Percentiles rank a stretch among this genome's conserved stretches.
Conservation (phyloP, 2,329 filamentous ascomycete species). For the Pyrenophora teres region DNA sequence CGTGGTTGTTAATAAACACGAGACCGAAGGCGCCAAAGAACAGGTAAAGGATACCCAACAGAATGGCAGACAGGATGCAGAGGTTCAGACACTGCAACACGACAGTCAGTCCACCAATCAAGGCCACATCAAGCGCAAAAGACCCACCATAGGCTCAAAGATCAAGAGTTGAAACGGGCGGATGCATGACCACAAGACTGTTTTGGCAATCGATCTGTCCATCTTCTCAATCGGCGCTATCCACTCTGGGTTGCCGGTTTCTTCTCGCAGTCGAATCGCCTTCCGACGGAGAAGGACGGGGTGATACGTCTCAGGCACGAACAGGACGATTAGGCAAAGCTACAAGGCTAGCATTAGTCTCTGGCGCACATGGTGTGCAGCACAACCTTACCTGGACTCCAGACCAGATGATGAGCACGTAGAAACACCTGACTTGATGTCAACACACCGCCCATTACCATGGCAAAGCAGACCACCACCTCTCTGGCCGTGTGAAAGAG, state of each 20-base stretch:
- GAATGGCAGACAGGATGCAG: conserved; percentile 79
- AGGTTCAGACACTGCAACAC: conserved; percentile 66
- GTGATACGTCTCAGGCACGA: conserved; percentile 88
- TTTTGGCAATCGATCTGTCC: conserved; percentile 66
- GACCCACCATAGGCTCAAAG: conserved; percentile 74
- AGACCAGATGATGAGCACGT: conserved; percentile 81
- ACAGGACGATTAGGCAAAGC: conserved; percentile 66
- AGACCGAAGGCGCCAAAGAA: conserved; percentile 89
- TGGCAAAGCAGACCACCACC: neutral
- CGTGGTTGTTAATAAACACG: conserved; percentile 75
- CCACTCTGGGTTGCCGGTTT: conserved; percentile 79
- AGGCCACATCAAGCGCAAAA: neutral
- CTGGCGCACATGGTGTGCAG: conserved; percentile 18
- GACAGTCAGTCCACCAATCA: conserved; percentile 36
- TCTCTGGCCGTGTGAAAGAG: conserved; percentile 1
- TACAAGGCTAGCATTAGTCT: conserved; percentile 48
- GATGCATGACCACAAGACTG: conserved; percentile 58
- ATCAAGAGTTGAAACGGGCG: conserved; percentile 77
- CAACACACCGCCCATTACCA: conserved; percentile 27
- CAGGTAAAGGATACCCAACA: conserved; percentile 87
- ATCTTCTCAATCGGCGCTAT: conserved; percentile 76
- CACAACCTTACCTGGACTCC: conserved; percentile 49
- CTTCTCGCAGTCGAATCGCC: conserved; percentile 69
- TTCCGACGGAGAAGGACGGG: conserved; percentile 73
- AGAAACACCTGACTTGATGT: conserved; percentile 57